Conservation (phyloP, 2,329 filamentous ascomycete species). For the Cladophialophora psammophila region DNA sequence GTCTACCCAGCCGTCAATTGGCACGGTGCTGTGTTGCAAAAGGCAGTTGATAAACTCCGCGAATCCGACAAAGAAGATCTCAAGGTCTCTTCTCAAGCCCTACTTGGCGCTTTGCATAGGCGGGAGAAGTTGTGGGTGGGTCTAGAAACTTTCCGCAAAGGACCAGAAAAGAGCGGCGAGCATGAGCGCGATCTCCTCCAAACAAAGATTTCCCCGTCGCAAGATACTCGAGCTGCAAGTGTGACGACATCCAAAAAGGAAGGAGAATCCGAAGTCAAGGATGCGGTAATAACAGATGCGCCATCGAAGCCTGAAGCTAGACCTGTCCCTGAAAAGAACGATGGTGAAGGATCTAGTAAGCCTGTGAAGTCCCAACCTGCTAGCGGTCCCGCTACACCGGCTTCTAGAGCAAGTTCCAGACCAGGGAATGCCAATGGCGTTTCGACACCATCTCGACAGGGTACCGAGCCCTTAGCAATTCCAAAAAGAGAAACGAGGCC, state of each 20-base stretch:
- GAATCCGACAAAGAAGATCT: slow-evolving; percentile 58
- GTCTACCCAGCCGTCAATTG: slow-evolving; percentile 90
- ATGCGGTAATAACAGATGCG: slow-evolving; percentile 52
- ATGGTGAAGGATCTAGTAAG: slow-evolving; percentile 21
- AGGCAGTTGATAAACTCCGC: slow-evolving; percentile 52
- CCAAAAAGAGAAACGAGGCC: slow-evolving; percentile 31
- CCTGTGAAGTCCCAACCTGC: slow-evolving; percentile 22
- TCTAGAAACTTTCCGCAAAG: slow-evolving; percentile 54
- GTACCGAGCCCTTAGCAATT: slow-evolving; percentile 12
- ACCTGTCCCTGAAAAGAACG: slow-evolving; percentile 30
- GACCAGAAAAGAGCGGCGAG: slow-evolving; percentile 32
- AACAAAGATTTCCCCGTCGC: slow-evolving; percentile 36
- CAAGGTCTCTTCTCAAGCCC: slow-evolving; percentile 58
- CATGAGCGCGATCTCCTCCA: slow-evolving; percentile 21
- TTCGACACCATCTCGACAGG: slow-evolving; percentile 30
- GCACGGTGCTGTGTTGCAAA: slow-evolving; percentile 68
- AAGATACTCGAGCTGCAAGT: slow-evolving; percentile 38
- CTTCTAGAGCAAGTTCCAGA: slow-evolving; percentile 22
- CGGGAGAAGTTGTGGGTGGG: slow-evolving; percentile 59
- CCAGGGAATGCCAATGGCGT: slow-evolving; percentile 24
- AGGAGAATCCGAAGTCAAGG: slow-evolving; percentile 56
- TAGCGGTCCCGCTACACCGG: slow-evolving; percentile 27
- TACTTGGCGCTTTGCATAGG: slow-evolving; percentile 57
- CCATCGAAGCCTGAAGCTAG: slow-evolving; percentile 34
- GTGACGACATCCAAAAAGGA: slow-evolving; percentile 43